Base-by-base conservation (phyloP, 164 flowering plant species). In the Chimonanthus salicifolius region DNA sequence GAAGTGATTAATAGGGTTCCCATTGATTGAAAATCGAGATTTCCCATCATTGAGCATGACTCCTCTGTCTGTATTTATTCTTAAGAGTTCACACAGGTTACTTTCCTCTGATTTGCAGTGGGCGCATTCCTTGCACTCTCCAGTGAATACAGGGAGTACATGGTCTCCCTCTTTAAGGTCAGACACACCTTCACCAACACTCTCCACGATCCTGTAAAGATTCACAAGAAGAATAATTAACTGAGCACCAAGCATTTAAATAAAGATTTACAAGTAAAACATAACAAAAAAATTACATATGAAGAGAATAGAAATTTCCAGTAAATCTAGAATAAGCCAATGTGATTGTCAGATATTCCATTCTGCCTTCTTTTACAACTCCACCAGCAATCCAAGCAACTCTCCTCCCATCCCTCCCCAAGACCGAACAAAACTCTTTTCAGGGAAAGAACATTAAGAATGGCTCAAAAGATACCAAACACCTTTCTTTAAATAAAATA, bases 21-120 rank as follows among this genome's bases (percentile, higher is more conserved):
- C 95, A 49, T 84, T 83, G 49, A 83, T 86, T 20, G 88, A 74
- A 60, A 86, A 86, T 43, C 93, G 80, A 2, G 88, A 64, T 45
- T 87, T 80, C 2, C 87, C 88, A 75, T 88, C 94, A 58, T 50
- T 62, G 6, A 89, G 72, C 94, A 88, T 88, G 6, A 87, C 90
- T 0, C 90, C 94, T 13, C 91, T 72, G 67, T 88, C 90, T 0
- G 88, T 82, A 82, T 89, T 86, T 49, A 84, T 84, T 78, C 89
- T 80, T 10, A 89, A 86, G 5, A 87, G 89, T n/a, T 82, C 82
- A 75, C 93, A 89, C 93, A 87, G 81, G 79, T 89, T 89, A 85
- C 93, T 89, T 68, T 85, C 91, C 45, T 84, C 84, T 7, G 90
- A 88, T 62, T 85, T 87, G 77, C 91, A 89, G 77, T 88, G 90